These are phyloP conservation scores for Pontederia paniculata DNA, from an alignment of 176 grass and related monocot species.

Conservation along the genomic window DNA sequence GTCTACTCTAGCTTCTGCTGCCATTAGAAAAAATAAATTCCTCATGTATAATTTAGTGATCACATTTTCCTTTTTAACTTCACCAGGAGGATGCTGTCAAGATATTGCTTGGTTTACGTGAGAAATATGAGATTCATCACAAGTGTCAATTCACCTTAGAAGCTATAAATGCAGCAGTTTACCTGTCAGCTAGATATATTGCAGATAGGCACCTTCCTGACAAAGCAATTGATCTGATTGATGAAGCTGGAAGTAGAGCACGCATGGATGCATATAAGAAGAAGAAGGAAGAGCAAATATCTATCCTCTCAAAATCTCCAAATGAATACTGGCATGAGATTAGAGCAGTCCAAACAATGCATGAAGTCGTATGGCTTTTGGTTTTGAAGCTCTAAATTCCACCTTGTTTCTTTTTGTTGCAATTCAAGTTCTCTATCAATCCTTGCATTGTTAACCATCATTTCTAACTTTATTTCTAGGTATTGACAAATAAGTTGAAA, in stretches of 20 bases:
- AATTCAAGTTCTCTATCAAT: background rate
- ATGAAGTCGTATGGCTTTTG: slow-evolving; percentile 56
- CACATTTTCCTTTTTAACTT: background rate
- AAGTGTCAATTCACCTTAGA: slow-evolving; percentile 88
- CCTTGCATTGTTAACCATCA: background rate
- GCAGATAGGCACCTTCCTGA: slow-evolving; percentile 88
- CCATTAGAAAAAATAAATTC: background rate
- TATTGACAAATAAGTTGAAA: slow-evolving; percentile 61
- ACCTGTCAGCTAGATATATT: slow-evolving; percentile 94
- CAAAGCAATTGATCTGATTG: slow-evolving; percentile 97
- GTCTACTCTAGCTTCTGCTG: background rate
- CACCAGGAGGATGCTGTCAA: slow-evolving; percentile 78
- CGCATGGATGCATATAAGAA: slow-evolving; percentile 88
- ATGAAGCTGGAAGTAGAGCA: slow-evolving; percentile 95
- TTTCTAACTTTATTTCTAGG: slow-evolving; percentile 32
- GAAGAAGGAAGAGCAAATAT: slow-evolving; percentile 75
- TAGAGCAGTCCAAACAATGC: slow-evolving; percentile 82
- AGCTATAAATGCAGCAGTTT: slow-evolving; percentile 84
- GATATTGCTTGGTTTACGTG: slow-evolving; percentile 73
- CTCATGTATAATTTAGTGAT: background rate
- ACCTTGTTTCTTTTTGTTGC: background rate
- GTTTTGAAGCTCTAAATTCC: background rate
- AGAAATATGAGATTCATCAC: slow-evolving; percentile 79
- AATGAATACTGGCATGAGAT: slow-evolving; percentile 97
- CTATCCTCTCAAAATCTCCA: slow-evolving; percentile 69